These are phyloP conservation scores for Haplosporangium sp. DNA, from an alignment of 371 early-diverging fungal genomes.

Conservation along the genomic window DNA sequence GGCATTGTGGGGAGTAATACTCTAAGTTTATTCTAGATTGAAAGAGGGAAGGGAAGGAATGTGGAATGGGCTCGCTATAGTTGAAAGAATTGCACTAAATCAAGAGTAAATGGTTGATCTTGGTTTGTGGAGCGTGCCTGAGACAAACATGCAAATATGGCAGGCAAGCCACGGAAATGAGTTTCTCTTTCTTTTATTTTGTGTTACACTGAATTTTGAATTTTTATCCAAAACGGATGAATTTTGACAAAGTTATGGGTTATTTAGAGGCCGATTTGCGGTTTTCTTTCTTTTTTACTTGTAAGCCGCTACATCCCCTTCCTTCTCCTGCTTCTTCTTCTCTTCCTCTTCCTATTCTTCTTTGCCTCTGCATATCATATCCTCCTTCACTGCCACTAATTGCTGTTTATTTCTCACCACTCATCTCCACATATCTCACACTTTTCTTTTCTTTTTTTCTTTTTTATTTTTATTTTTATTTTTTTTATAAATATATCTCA, in stretches of 20 bases:
- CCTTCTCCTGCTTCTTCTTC: neutral
- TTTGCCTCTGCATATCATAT: neutral
- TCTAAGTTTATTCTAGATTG: too few relatives aligned
- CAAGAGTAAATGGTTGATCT: neutral
- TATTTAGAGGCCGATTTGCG: neutral
- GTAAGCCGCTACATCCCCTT: neutral
- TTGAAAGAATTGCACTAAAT: neutral
- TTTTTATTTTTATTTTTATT: neutral
- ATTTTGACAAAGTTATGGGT: slow-evolving; percentile 3
- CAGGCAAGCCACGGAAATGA: too few relatives aligned
- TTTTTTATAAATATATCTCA: too few relatives aligned
- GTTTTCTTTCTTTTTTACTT: neutral
- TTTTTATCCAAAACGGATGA: neutral
- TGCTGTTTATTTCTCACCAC: neutral
- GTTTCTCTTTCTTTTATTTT: too few relatives aligned
- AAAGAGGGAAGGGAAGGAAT: neutral
- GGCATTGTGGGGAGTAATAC: slow-evolving; percentile 23
- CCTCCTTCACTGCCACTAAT: neutral
- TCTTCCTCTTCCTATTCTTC: neutral
- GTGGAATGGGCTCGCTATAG: neutral
- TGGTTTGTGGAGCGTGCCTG: too few relatives aligned
- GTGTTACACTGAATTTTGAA: too few relatives aligned
- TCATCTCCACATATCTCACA: neutral
- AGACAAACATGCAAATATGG: neutral
- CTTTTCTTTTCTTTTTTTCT: neutral